Evolutionary conservation across 306 rosid genomes (phyloP), one percentile per base, ranked within the genome.

Genomic region (Quercus aquifolioides): DNA sequence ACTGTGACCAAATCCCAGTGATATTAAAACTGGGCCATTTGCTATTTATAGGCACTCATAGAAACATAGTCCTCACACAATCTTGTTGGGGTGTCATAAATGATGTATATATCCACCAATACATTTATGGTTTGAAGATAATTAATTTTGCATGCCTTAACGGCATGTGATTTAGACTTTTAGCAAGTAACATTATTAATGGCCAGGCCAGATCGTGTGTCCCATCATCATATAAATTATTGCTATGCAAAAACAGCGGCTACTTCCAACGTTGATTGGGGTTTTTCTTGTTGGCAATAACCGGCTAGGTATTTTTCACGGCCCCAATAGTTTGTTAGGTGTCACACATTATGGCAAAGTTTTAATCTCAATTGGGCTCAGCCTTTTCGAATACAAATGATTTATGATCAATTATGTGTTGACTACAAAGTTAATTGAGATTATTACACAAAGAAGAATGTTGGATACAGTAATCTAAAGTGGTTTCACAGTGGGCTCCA

Each of bases 271-370:
- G 35, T 21, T 78, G 41, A 26, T 14, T 23, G 43, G 55, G 57
- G 8, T 52, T 54, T 55, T 71, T 46, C 74, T 49, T 76, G 74
- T 65, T 72, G 76, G 79, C 76, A 63, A 73, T 57, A 49, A 49
- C 55, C 56, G 77, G 60, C 55, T 20, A 12, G 33, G 49, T 46
- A 73, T 63, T 19, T 49, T n/a, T 49, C 11, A 33, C 33, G 80
- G 83, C 68, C 30, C 77, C 86, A 69, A 5, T 12, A 73, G 68
- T 25, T 52, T 51, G 62, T 33, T 54, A 19, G 78, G 56, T 71
- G 54, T 49, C 38, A 13, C 67, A 55, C 25, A 74, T 41, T 20
- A 43, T 28, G 70, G 46, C 38, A 62, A 13, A 49, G 14, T 11
- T 49, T 7, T 64, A 2, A 46, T 11, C 52, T 77, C 35, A 55